These are phyloP conservation scores for Benincasa hispida DNA, from an alignment of 306 rosid genomes.

Conservation along the genomic window DNA sequence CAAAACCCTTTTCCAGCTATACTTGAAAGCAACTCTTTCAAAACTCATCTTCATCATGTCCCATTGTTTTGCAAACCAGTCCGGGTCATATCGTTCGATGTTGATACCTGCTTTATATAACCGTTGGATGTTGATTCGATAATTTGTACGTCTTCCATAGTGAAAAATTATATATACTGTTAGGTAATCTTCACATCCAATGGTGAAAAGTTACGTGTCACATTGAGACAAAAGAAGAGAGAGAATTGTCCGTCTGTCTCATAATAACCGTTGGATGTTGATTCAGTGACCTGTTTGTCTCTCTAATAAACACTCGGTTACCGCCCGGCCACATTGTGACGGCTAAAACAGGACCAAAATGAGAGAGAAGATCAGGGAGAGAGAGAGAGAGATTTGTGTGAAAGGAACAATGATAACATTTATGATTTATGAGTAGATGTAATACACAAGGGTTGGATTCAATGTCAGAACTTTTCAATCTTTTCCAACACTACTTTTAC, in stretches of 20 bases:
- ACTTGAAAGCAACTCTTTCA: conserved; percentile 27
- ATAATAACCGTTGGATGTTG: too few relatives aligned
- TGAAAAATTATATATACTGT: too few relatives aligned
- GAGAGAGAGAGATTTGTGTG: not conserved
- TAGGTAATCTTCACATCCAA: too few relatives aligned
- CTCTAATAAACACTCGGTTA: not conserved
- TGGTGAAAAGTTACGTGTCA: too few relatives aligned
- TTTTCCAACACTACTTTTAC: conserved; percentile 7
- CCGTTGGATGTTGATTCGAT: not conserved
- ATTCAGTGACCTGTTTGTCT: too few relatives aligned
- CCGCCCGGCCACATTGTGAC: too few relatives aligned
- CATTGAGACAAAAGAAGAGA: too few relatives aligned
- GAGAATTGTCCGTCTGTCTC: too few relatives aligned
- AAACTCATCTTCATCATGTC: not conserved
- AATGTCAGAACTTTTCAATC: conserved; percentile 14
- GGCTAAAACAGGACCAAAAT: not conserved
- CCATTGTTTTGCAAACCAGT: too few relatives aligned
- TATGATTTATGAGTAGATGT: conserved; percentile 12
- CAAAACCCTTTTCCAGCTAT: conserved; percentile 28
- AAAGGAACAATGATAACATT: conserved; percentile 11
- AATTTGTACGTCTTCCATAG: too few relatives aligned
- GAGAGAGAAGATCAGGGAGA: not conserved
- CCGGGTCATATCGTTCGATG: too few relatives aligned
- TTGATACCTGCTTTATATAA: too few relatives aligned
- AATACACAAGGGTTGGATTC: conserved; percentile 25